phyloP scores from a whole-genome alignment of 2,329 filamentous ascomycete species.

The Colletotrichum tropicicola region DNA sequence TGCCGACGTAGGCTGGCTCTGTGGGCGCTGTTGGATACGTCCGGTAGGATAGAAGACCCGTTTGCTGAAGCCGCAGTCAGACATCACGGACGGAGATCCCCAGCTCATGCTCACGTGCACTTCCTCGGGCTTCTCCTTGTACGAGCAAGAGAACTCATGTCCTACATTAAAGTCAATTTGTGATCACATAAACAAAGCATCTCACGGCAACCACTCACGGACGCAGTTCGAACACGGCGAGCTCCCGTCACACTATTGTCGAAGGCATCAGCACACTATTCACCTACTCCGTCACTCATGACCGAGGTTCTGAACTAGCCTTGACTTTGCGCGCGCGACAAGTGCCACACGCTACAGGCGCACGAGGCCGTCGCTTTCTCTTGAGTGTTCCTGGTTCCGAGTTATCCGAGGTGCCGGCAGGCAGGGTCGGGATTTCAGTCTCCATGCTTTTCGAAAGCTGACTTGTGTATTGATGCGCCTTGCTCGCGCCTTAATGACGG shows the following conservation, averaged over 20 bases:
- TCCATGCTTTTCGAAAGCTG: constrained; percentile 13
- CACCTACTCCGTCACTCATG: neutral
- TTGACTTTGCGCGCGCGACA: constrained; percentile 29
- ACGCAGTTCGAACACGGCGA: constrained; percentile 29
- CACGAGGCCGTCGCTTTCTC: constrained; percentile 25
- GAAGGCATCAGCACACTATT: neutral
- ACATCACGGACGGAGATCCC: neutral
- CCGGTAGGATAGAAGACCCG: neutral
- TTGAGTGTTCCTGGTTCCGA: constrained; percentile 9
- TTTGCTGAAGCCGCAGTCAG: neutral
- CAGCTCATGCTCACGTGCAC: neutral
- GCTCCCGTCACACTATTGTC: constrained; percentile 22
- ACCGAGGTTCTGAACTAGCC: neutral
- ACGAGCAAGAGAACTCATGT: constrained; percentile 27
- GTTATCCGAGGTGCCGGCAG: constrained; percentile 1
- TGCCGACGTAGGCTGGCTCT: neutral
- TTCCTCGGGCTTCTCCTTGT: constrained; percentile 6
- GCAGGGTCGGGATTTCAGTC: neutral
- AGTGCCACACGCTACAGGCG: constrained; percentile 25
- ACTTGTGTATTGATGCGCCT: too few species aligned
- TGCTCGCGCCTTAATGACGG: too few species aligned
- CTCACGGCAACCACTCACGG: constrained; percentile 2
- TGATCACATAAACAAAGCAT: neutral
- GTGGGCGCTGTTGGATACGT: constrained; percentile 11
- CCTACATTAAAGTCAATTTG: neutral